A percentile compares a stretch with the other conserved stretches of the same genome.
These are phyloP conservation scores for Cudoniella acicularis DNA, from an alignment of 495 filamentous ascomycete genomes.

Conservation along the genomic window DNA sequence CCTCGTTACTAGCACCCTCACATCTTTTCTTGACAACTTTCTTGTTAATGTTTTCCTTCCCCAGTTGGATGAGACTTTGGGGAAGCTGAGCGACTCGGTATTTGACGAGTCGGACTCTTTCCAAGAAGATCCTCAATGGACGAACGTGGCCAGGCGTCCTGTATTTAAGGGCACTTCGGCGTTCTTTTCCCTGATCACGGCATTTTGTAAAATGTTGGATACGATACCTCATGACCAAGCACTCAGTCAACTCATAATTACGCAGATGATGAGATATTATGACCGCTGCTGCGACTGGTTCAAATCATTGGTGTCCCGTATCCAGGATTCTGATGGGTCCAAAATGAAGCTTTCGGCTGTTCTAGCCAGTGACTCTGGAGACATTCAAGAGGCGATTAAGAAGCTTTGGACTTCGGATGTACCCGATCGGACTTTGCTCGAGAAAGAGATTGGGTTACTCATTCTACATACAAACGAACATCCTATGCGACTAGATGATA, in stretches of 20 bases:
- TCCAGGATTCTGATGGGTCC: constrained; percentile 54
- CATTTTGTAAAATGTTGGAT: constrained; percentile 91
- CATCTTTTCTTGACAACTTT: constrained; percentile 96
- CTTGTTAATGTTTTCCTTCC: constrained; percentile 97
- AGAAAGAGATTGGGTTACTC: constrained; percentile 66
- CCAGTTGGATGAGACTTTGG: constrained; percentile 91
- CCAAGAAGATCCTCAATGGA: constrained; percentile 81
- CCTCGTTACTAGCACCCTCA: constrained; percentile 80
- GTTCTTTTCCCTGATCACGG: constrained; percentile 80
- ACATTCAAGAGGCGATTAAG: constrained; percentile 61
- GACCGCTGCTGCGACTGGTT: constrained; percentile 90
- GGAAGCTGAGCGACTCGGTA: constrained; percentile 77
- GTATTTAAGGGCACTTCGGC: constrained; percentile 90
- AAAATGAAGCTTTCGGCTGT: constrained; percentile 72
- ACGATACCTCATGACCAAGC: constrained; percentile 95
- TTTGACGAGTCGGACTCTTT: constrained; percentile 86
- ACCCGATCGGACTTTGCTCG: constrained; percentile 39
- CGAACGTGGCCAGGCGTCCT: constrained; percentile 67
- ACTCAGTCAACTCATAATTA: constrained; percentile 86
- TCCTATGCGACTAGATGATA: constrained; percentile 66
- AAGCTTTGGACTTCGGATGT: constrained; percentile 56
- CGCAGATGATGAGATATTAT: constrained; percentile 84
- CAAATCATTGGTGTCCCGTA: constrained; percentile 61
- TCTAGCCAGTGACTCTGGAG: constrained; percentile 60
- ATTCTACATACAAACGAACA: constrained; percentile 59